These are phyloP conservation scores for Rubroboletus pulcherrimus DNA, from an alignment of 768 basidiomycete genomes.

Conservation along the genomic window DNA sequence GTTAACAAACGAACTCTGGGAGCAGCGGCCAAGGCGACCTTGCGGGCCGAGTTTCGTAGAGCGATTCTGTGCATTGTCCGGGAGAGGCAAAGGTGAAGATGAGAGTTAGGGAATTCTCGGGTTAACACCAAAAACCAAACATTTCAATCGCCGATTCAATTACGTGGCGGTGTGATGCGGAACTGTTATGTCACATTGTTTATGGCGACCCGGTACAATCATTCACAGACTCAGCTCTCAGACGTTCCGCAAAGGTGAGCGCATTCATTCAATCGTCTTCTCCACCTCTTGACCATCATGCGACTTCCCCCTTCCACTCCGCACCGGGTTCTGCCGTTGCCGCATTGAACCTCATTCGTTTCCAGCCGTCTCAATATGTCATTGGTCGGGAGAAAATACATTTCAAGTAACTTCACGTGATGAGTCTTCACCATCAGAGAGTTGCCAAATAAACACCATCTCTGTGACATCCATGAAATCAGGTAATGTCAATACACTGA, in stretches of 20 bases:
- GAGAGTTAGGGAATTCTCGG: slow-evolving; percentile 39
- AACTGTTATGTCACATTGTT: slow-evolving; percentile 11
- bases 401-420: slow-evolving; percentile 78
- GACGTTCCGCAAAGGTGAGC: slow-evolving; percentile 24
- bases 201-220: slow-evolving; percentile 14
- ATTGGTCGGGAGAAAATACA: slow-evolving; percentile 82
- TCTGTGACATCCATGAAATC: slow-evolving; percentile 88
- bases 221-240: slow-evolving; percentile 23
- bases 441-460: slow-evolving; percentile 67
- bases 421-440: slow-evolving; percentile 67
- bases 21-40: slow-evolving; percentile 65
- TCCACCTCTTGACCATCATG: neutral
- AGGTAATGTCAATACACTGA: slow-evolving; percentile 95
- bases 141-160: slow-evolving; percentile 32
- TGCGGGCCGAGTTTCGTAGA: slow-evolving; percentile 79
- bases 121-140: slow-evolving; percentile 29
- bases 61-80: slow-evolving; percentile 80
- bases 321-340: slow-evolving; percentile 42
- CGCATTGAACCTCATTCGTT: slow-evolving; percentile 79
- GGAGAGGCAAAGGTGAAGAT: slow-evolving; percentile 41
- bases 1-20: slow-evolving; percentile 46
- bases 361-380: slow-evolving; percentile 90
- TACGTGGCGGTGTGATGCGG: slow-evolving; percentile 8
- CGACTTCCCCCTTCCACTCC: slow-evolving; percentile 31
- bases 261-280: neutral